A percentile compares a stretch with the other conserved stretches of the same genome.
These are phyloP conservation scores for Lipomyces mesembrius DNA, from an alignment of 805 yeast species.

Conservation along the genomic window DNA sequence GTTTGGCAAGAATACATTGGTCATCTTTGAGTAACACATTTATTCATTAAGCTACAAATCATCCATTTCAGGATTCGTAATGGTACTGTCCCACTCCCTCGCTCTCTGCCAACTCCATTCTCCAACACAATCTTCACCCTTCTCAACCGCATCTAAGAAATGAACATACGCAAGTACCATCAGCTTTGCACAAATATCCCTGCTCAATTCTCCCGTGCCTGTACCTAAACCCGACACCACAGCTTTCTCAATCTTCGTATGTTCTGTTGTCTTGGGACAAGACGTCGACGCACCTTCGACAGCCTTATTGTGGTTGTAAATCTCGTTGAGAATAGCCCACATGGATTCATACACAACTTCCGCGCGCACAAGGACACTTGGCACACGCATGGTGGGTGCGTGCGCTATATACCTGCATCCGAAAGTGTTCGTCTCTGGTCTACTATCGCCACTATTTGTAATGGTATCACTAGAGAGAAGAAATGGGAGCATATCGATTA, in stretches of 20 bases:
- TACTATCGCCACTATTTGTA: not conserved
- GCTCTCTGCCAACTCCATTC: constrained; percentile 30
- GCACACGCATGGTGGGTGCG: constrained; percentile 38
- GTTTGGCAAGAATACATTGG: not conserved
- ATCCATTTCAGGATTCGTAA: no score
- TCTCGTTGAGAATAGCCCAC: constrained; percentile 33
- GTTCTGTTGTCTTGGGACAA: not conserved
- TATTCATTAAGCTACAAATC: no score
- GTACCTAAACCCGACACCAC: constrained; percentile 38
- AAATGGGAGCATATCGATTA: constrained; percentile 33
- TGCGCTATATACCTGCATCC: constrained; percentile 36
- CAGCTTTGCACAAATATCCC: constrained; percentile 29
- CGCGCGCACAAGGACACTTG: constrained; percentile 19
- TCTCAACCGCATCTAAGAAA: constrained; percentile 26
- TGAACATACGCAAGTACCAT: constrained; percentile 35
- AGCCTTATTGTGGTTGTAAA: constrained; percentile 18
- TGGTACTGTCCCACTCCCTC: constrained; percentile 13
- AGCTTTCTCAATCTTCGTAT: constrained; percentile 15
- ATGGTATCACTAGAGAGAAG: not conserved
- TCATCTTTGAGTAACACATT: not conserved
- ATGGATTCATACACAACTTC: constrained; percentile 36
- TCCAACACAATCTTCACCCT: constrained; percentile 18
- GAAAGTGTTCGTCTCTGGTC: constrained; percentile 17
- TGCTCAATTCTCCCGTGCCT: constrained; percentile 31
- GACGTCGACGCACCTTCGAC: not conserved